Conservation (phyloP, 1,284 basidiomycete species). For the Flammula alnicola region DNA sequence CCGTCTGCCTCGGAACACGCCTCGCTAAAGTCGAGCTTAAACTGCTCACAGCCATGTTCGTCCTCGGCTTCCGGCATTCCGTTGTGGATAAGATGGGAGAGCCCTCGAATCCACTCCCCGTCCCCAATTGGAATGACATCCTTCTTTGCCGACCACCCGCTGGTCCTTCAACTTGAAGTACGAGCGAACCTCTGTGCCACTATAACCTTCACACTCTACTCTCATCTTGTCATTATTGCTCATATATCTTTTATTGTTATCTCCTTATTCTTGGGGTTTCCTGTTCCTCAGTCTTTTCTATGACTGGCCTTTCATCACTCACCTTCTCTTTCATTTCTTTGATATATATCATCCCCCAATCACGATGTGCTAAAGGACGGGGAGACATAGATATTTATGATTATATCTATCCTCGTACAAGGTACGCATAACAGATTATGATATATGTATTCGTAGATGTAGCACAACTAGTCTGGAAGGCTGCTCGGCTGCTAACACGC, state of each 20-base stretch:
- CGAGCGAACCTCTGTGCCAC: slow-evolving; percentile 40
- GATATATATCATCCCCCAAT: slow-evolving; percentile 13
- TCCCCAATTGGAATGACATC: slow-evolving; percentile 77
- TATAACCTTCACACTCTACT: slow-evolving; percentile 31
- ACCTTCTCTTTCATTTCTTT: slow-evolving; percentile 14
- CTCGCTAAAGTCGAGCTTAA: slow-evolving; percentile 75
- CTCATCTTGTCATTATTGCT: slow-evolving; percentile 23
- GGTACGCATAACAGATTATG: slow-evolving; percentile 21
- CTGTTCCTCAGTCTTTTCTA: slow-evolving; percentile 5
- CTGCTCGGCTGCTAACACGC: neutral
- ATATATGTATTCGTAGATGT: slow-evolving; percentile 23
- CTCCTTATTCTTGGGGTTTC: slow-evolving; percentile 15
- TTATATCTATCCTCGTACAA: slow-evolving; percentile 21
- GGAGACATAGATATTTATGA: slow-evolving; percentile 27
- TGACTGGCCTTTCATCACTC: slow-evolving; percentile 13
- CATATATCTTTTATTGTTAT: slow-evolving; percentile 17
- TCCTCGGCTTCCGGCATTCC: slow-evolving; percentile 61
- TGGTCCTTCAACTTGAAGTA: slow-evolving; percentile 57
- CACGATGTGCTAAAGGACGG: slow-evolving; percentile 12
- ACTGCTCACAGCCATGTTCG: slow-evolving; percentile 64
- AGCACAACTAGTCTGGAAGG: neutral
- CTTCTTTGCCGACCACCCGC: slow-evolving; percentile 63
- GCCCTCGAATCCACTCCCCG: slow-evolving; percentile 44
- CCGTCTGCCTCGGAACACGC: slow-evolving; percentile 68
- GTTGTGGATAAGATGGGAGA: slow-evolving; percentile 57